Evolutionary conservation across 768 basidiomycete genomes (phyloP).

Genomic region (Holtermannia corniformis): DNA sequence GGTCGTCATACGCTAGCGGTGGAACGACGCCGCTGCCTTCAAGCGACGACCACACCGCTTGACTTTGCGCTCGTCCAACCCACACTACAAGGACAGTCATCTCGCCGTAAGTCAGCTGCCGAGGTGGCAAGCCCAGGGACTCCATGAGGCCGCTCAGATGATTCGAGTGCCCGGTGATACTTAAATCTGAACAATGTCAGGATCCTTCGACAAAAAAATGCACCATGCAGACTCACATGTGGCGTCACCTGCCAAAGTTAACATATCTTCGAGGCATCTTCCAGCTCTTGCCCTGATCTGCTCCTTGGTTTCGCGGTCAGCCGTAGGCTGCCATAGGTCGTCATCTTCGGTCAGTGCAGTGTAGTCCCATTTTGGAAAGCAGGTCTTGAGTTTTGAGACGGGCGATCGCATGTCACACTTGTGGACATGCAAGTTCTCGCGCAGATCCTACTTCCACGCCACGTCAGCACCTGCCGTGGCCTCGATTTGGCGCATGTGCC

Average conservation of each 20-base stretch:
- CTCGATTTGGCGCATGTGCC: too few relatives aligned
- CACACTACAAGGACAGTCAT: constrained; percentile 24
- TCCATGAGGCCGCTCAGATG: constrained; percentile 13
- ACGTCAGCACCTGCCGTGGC: too few relatives aligned
- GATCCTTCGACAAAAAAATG: neutral
- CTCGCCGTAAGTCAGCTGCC: constrained; percentile 12
- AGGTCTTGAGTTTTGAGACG: neutral
- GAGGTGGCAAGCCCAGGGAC: constrained; percentile 10
- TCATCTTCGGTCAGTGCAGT: constrained; percentile 11
- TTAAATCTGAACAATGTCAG: constrained; percentile 11
- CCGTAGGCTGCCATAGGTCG: constrained; percentile 10
- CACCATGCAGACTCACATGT: constrained; percentile 11
- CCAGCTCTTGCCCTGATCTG: constrained; percentile 16
- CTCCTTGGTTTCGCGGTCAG: constrained; percentile 18
- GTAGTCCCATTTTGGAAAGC: constrained; percentile 14
- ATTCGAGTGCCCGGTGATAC: constrained; percentile 20
- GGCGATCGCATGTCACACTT: constrained; percentile 11
- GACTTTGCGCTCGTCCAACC: too few relatives aligned
- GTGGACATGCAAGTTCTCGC: constrained; percentile 21
- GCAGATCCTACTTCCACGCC: too few relatives aligned
- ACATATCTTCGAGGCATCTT: constrained; percentile 10
- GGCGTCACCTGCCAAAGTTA: constrained; percentile 5
- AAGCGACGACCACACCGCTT: too few relatives aligned
- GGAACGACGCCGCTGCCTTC: too few relatives aligned
- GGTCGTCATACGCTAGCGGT: too few relatives aligned